Evolutionary conservation across 176 grass and related monocot genomes (phyloP).

Genomic region (Avena insularis): DNA sequence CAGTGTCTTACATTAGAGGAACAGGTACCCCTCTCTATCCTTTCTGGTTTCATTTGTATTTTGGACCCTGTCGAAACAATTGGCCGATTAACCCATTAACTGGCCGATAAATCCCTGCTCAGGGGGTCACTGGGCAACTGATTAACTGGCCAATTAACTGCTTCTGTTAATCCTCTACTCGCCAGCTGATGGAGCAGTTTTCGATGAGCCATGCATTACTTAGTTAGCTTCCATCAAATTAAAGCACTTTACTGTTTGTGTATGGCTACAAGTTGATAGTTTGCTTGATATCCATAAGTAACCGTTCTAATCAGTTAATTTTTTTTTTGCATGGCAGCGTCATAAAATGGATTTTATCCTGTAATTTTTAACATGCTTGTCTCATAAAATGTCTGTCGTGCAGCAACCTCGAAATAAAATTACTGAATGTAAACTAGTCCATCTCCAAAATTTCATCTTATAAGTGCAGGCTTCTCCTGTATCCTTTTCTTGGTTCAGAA

Average conservation of each 20-base stretch:
- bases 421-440: neutral
- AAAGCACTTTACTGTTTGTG: neutral
- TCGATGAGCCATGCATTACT: neutral
- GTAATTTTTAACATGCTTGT: slow-evolving; percentile 13
- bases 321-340: neutral
- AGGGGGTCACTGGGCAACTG: too few relatives aligned
- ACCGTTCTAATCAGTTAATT: neutral
- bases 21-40: slow-evolving; percentile 63
- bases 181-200: too few relatives aligned
- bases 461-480: neutral
- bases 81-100: too few relatives aligned
- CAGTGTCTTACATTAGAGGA: slow-evolving; percentile 88
- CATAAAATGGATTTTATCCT: slow-evolving; percentile 15
- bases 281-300: neutral
- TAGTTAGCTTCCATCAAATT: neutral
- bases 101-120: too few relatives aligned
- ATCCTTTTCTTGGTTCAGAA: neutral
- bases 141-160: too few relatives aligned
- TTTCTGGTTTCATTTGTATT: slow-evolving; percentile 37
- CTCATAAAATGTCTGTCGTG: neutral
- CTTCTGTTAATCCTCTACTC: too few relatives aligned
- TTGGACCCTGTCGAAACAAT: neutral
- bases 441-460: neutral
- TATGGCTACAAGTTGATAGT: neutral
- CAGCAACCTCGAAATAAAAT: neutral